Evolutionary conservation across 1,284 basidiomycete species (phyloP), one percentile per base, ranked within the genome.

Genomic region (Papiliotrema terrestris): DNA sequence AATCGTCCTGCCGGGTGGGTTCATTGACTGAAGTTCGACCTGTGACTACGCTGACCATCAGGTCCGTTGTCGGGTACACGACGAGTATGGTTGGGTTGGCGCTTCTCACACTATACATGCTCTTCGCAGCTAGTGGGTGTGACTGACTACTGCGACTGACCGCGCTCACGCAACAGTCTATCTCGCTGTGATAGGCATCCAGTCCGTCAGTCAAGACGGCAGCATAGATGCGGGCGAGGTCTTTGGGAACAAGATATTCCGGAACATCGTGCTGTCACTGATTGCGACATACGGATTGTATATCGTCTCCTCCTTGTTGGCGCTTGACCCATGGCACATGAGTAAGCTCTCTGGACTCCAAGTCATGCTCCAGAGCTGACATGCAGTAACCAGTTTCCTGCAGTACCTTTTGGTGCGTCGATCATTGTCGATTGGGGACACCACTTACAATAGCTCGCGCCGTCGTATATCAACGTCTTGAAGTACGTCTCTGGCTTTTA

Each of bases 41-140:
- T 17, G 23, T 36, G 43, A 19, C 45, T 49, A 35, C 50, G 41
- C 49, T 49, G 45, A 58, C 41, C 37, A 20, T 17, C 51, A 78
- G 77, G 8, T 76, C 86, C 2, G 90, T 89, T 69, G 85, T 85
- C 81, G 83, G 83, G 8, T 95, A 92, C 71, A 92, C 89, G 1
- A 65, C 83, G 9, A 86, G 89, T 37, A 86, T 94, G 67, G 67
- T 93, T 37, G 89, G 90, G 0, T 95, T 93, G 74, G 90, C 81
- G 3, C 15, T 91, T n/a, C 85, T 96, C 58, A 96, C 91, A 32
- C 73, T 91, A 13, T 96, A 96, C 71, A 96, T 96, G 92, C 89
- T 75, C 38, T 75, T 75, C 54, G 71, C 73, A 17, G 75, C 75
- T 84, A 59, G 90, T 92, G 53, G 47, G 85, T 67, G 43, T 20